Conservation (phyloP, 306 rosid species). For the Prunus fruticosa region DNA sequence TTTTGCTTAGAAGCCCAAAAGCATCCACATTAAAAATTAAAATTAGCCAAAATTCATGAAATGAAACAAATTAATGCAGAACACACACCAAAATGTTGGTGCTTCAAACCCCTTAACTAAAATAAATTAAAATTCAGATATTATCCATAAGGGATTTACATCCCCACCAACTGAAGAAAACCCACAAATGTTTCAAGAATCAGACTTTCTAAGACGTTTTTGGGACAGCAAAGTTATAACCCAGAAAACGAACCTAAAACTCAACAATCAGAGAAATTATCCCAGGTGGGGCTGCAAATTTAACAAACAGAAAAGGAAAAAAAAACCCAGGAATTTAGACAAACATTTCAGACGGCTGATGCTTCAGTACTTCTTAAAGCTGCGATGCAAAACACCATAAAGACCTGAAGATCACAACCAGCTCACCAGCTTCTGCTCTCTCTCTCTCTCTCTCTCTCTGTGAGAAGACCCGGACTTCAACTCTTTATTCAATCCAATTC, state of each 20-base stretch:
- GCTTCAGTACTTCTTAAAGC: not conserved
- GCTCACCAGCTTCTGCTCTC: slow-evolving; percentile 31
- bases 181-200: slow-evolving; percentile 20
- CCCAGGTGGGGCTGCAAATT: slow-evolving; percentile 26
- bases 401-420: slow-evolving; percentile 27
- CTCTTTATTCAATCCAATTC: slow-evolving; percentile 52
- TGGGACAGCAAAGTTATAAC: not conserved
- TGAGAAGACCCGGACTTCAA: slow-evolving; percentile 40
- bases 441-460: slow-evolving; percentile 29
- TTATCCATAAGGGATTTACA: not conserved
- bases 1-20: not conserved
- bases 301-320: not conserved
- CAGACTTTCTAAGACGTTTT: not conserved
- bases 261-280: slow-evolving; percentile 9
- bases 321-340: not conserved
- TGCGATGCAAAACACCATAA: not conserved
- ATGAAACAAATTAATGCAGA: slow-evolving; percentile 3
- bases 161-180: slow-evolving; percentile 21
- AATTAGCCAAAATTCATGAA: not conserved
- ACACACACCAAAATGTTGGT: slow-evolving; percentile 10
- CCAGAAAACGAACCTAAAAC: slow-evolving; percentile 28
- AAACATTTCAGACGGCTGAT: slow-evolving; percentile 1
- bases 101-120: not conserved
- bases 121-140: not conserved
- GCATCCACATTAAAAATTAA: not conserved